A percentile compares a stretch with the other conserved stretches of the same genome.
Evolutionary conservation across 495 filamentous ascomycete species (phyloP).

Genomic region (Xylaria palmicola): DNA sequence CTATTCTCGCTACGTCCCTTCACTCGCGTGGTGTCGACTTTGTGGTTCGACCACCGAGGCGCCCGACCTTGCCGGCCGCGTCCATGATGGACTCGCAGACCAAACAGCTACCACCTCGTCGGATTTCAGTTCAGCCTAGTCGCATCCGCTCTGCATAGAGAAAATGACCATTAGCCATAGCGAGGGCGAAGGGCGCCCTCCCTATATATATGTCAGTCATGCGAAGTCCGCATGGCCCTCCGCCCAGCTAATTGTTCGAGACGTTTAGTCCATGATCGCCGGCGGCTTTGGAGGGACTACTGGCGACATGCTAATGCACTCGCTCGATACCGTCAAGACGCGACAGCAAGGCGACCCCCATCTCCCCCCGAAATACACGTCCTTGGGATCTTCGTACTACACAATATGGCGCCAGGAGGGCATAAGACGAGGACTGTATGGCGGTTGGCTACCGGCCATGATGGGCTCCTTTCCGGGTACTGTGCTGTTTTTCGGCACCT

Average conservation of each 20-base stretch:
- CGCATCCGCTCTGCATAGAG: constrained; percentile 27
- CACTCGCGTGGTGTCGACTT: constrained; percentile 5
- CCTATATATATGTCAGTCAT: constrained; percentile 44
- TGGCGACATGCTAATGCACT: constrained; percentile 98
- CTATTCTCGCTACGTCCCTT: constrained; percentile 16
- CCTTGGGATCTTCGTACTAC: constrained; percentile 82
- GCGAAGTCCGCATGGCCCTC: not conserved
- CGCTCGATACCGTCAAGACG: constrained; percentile 98
- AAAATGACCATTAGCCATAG: constrained; percentile 46
- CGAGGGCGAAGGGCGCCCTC: constrained; percentile 44
- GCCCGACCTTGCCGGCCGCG: constrained; percentile 14
- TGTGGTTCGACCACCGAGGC: not conserved
- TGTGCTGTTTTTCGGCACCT: constrained; percentile 91
- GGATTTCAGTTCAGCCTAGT: constrained; percentile 23
- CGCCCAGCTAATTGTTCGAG: constrained; percentile 19
- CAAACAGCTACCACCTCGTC: constrained; percentile 29
- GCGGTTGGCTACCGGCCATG: constrained; percentile 85
- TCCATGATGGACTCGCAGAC: constrained; percentile 41
- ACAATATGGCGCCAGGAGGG: constrained; percentile 94
- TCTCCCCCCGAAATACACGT: constrained; percentile 86
- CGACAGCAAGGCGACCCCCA: constrained; percentile 94
- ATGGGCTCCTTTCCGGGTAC: constrained; percentile 93
- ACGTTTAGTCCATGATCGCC: constrained; percentile 81
- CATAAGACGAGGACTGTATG: constrained; percentile 82
- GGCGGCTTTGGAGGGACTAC: constrained; percentile 87